phyloP scores from a whole-genome alignment of 2,329 filamentous ascomycete genomes.

The Exophiala bonariae region DNA sequence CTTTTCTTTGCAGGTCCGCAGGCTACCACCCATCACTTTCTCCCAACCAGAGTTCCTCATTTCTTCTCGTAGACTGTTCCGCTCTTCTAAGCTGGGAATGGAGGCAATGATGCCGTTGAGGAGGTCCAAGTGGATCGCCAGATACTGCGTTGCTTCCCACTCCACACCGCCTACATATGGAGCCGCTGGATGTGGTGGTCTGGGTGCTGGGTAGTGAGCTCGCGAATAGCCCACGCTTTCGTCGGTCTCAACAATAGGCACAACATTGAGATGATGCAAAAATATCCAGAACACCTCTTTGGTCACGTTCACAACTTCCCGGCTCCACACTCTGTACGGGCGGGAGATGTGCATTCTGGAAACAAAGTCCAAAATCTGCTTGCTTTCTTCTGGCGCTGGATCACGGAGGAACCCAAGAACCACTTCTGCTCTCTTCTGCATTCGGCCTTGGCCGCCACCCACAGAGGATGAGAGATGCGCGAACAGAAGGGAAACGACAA shows the following conservation, averaged over 20 bases:
- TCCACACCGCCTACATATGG: conserved; percentile 97
- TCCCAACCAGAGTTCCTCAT: conserved; percentile 86
- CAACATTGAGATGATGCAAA: conserved; percentile 86
- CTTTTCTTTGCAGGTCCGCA: conserved; percentile 95
- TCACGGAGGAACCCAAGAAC: conserved; percentile 80
- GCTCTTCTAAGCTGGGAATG: conserved; percentile 66
- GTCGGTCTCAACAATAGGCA: conserved; percentile 53
- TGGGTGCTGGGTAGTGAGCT: conserved; percentile 79
- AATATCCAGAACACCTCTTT: conserved; percentile 99
- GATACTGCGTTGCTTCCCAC: conserved; percentile 97
- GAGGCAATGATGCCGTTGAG: conserved; percentile 88
- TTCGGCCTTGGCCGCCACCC: conserved; percentile 60
- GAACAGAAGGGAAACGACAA: conserved; percentile 86
- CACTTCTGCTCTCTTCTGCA: conserved; percentile 68
- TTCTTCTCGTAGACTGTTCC: conserved; percentile 76
- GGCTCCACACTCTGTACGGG: conserved; percentile 91
- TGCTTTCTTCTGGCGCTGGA: conserved; percentile 71
- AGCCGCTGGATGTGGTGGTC: conserved; percentile 87
- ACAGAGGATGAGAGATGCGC: conserved; percentile 68
- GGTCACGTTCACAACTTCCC: conserved; percentile 86
- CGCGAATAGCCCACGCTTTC: conserved; percentile 37
- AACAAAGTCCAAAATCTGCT: conserved; percentile 80
- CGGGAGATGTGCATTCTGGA: conserved; percentile 82
- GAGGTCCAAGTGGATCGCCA: conserved; percentile 88
- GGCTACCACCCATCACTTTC: conserved; percentile 77